Conservation (phyloP, 306 rosid species). For the Vachellia pachyceras region DNA sequence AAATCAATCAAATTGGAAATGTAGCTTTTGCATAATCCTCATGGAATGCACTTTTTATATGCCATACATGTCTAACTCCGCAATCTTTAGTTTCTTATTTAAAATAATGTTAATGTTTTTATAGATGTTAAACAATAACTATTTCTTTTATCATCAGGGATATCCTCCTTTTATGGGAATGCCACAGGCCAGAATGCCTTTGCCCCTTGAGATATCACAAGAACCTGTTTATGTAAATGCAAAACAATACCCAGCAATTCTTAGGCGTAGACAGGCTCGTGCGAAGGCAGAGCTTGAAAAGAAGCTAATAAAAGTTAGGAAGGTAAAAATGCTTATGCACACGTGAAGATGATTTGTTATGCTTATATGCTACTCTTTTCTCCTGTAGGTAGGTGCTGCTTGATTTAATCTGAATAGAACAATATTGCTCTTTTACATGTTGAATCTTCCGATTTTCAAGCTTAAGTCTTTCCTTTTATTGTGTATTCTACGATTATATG, state of each 20-base stretch:
- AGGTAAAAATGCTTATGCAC: slow-evolving; percentile 58
- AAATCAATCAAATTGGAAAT: slow-evolving; percentile 15
- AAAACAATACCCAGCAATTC: slow-evolving; percentile 95
- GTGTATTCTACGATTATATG: neutral
- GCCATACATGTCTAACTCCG: neutral
- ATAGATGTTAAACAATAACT: slow-evolving; percentile 28
- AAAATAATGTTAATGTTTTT: slow-evolving; percentile 19
- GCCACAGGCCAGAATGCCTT: slow-evolving; percentile 95
- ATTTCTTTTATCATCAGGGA: slow-evolving; percentile 54
- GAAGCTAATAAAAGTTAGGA: slow-evolving; percentile 88
- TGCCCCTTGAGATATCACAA: slow-evolving; percentile 96
- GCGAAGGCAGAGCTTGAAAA: slow-evolving; percentile 95
- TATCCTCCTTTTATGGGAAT: slow-evolving; percentile 86
- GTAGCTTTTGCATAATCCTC: slow-evolving; percentile 7
- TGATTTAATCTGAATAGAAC: slow-evolving; percentile 3
- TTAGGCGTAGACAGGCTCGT: slow-evolving; percentile 95
- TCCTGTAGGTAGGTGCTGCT: neutral
- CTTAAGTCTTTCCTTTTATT: neutral
- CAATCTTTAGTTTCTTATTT: slow-evolving; percentile 1
- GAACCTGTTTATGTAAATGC: slow-evolving; percentile 99
- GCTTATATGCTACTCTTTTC: neutral
- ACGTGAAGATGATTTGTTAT: neutral
- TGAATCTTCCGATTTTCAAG: neutral
- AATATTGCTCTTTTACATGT: neutral
- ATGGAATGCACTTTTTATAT: slow-evolving; percentile 13